Evolutionary conservation across 2,329 filamentous ascomycete genomes (phyloP), one percentile per base, ranked within the genome.

Genomic region (Fusarium protoensiforme): DNA sequence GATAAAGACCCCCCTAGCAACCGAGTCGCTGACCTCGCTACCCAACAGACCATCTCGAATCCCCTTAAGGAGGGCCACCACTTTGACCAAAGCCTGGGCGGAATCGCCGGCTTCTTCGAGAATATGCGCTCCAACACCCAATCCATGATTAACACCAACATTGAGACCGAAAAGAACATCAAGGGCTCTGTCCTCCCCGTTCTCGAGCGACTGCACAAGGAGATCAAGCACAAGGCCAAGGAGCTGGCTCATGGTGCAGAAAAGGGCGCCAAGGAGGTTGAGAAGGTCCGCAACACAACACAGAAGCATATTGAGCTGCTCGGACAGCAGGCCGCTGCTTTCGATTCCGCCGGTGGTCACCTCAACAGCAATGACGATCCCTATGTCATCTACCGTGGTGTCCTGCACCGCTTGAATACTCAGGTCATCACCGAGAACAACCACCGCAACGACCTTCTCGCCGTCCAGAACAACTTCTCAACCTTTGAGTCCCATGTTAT

Each of bases 271-370:
- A 99, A 98, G 85, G 91, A 94, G 59, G 95, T 99, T 24, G 94
- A 98, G 71, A 98, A 97, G 86, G 92, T 94, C 10, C 93, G 96
- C 69, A 91, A 91, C 77, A 86, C 85, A 8, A 98, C 96, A 0
- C 96, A 99, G 85, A 98, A 97, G 86, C 94, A 98, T 76, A 97
- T 99, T 72, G 96, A 99, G 85, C 89, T 97, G 27, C 91, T 99
- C 1, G 95, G 94, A 41, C 93, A 96, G 84, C 91, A 97, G 78
- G 91, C 94, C 1, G 94, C 95, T 11, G 85, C 90, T 4, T 97
- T 92, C 78, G 94, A 97, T 76, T 92, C 94, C 2, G 88, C 89
- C 4, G 92, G 92, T 41, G 93, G 91, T 68, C 93, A 90, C 79
- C 85, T 96, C 76, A 89, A 90, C 48, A 89, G 94, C 2, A 80